Evolutionary conservation across 306 rosid species (phyloP), one percentile per base, ranked within the genome.

Genomic region (cucumber (Cucumis sativus)): DNA sequence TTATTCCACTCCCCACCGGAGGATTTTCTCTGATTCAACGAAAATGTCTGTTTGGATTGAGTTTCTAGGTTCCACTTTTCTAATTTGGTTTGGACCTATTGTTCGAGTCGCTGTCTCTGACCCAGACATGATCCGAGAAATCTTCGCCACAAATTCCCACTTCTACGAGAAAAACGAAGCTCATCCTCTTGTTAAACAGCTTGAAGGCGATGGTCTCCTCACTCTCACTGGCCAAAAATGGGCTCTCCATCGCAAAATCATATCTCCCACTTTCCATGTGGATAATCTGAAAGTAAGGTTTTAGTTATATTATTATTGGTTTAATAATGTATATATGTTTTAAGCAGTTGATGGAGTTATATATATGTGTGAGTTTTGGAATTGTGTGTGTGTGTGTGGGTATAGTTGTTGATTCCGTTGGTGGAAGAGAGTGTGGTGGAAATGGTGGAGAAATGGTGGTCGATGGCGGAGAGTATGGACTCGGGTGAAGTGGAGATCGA

Each of bases 171-270:
- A 96, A 74, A 91, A 88, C 54, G 97, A 96, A 74, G 94, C 99
- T 41, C 99, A 96, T 79, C 99, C 99, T 2, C 97, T 96, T 3
- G 89, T 96, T 51, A 92, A 91, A 83, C 93, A 91, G 88, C 92
- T 96, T 7, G 99, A 96, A 85, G 99, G 99, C 6, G 96, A 96
- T 77, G 99, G 99, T 9, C 99, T 96, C 40, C 90, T 96, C 11
- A 96, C 97, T 82, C 98, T 96, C 69, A 92, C 88, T 67, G 99
- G 97, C 41, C 88, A 87, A 47, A 96, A 96, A 86, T 96, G 99
- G 99, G 97, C 92, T 83, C 97, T 78, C 88, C 99, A 96, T 41
- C 45, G 98, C 4, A 92, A 78, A 82, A 87, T 92, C 80, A 96
- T 96, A 70, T 78, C 93, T 77, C 99, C 99, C 61, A 91, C 98